A percentile compares a stretch with the other conserved stretches of the same genome.
phyloP scores from a whole-genome alignment of 768 basidiomycete genomes.

The Coprinopsis strossmayeri region DNA sequence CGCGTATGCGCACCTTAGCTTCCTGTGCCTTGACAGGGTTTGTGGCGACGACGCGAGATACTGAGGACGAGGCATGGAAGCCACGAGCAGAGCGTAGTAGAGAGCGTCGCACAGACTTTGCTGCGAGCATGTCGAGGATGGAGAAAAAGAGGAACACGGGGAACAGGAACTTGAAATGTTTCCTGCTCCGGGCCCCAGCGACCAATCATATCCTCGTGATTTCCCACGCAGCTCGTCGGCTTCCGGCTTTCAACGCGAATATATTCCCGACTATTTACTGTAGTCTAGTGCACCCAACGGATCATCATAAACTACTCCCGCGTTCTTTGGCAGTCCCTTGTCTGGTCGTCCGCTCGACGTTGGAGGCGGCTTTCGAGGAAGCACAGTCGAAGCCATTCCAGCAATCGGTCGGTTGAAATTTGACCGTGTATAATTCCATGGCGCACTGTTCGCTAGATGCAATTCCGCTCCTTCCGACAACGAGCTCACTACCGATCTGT shows the following conservation, averaged over 20 bases:
- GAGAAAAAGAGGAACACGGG: constrained; percentile 16
- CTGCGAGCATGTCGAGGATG: constrained; percentile 51
- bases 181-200: constrained; percentile 20
- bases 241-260: constrained; percentile 12
- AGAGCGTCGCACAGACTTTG: constrained; percentile 53
- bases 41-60: constrained; percentile 57
- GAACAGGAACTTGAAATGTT: constrained; percentile 12
- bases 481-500: constrained; percentile 9
- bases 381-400: constrained; percentile 30
- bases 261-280: constrained; percentile 9
- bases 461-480: constrained; percentile 9
- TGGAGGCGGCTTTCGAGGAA: constrained; percentile 48
- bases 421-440: constrained; percentile 55
- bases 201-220: constrained; percentile 39
- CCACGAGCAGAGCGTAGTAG: constrained; percentile 45
- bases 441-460: constrained; percentile 25
- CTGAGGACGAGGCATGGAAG: constrained; percentile 61
- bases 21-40: constrained; percentile 77
- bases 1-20: constrained; percentile 51
- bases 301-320: constrained; percentile 25
- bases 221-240: constrained; percentile 16
- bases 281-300: constrained; percentile 31
- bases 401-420: constrained; percentile 27
- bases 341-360: constrained; percentile 30
- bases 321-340: constrained; percentile 22